Conservation (phyloP, 2,329 filamentous ascomycete species). For the Cladobotryum mycophilum region DNA sequence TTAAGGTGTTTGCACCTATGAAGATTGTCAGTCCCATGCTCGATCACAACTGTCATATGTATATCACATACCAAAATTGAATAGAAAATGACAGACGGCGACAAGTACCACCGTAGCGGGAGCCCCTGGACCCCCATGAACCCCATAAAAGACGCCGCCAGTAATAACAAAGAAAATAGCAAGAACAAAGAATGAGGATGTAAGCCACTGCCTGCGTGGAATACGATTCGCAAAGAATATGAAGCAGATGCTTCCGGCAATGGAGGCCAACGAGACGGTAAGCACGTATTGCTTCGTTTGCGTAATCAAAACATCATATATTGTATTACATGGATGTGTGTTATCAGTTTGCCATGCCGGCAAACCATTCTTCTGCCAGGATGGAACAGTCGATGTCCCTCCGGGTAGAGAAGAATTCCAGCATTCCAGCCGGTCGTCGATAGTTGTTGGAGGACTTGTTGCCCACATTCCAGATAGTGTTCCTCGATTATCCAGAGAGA, state of each 20-base stretch:
- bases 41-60: not conserved
- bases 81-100: conserved; percentile 47
- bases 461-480: conserved; percentile 34
- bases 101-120: conserved; percentile 45
- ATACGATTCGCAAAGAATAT: conserved; percentile 42
- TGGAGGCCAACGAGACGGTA: conserved; percentile 46
- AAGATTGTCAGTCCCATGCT: not conserved
- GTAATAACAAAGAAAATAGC: conserved; percentile 43
- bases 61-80: conserved; percentile 44
- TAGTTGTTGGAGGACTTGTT: conserved; percentile 25
- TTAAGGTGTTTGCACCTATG: conserved; percentile 53
- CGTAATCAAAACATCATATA: conserved; percentile 45
- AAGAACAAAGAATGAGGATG: conserved; percentile 41
- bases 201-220: conserved; percentile 44
- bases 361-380: conserved; percentile 33
- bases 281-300: conserved; percentile 48
- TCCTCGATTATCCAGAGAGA: conserved; percentile 39
- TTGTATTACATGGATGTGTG: conserved; percentile 43
- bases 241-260: conserved; percentile 44
- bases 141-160: conserved; percentile 44
- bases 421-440: conserved; percentile 36
- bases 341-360: conserved; percentile 46
- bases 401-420: conserved; percentile 40
- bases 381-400: conserved; percentile 38
- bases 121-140: conserved; percentile 34